Conservation (phyloP, 768 basidiomycete genomes). For the Brasilioporus rufonigricans region DNA sequence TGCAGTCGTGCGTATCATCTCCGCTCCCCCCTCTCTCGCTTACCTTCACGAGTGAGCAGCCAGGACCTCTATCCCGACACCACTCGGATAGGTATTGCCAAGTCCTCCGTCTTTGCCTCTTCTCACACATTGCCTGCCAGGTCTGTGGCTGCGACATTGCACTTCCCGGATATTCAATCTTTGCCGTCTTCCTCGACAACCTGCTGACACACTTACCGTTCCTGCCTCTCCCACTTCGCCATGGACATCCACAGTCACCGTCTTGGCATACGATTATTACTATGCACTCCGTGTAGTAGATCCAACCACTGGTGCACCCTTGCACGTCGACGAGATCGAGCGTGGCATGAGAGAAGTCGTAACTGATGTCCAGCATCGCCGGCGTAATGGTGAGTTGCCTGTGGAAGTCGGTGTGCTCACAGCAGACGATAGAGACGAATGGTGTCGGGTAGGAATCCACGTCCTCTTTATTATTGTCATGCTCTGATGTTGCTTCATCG, state of each 20-base stretch:
- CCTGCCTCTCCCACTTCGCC: constrained; percentile 41
- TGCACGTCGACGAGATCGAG: constrained; percentile 45
- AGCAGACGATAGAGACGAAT: constrained; percentile 77
- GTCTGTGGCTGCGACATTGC: constrained; percentile 62
- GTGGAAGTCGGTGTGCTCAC: constrained; percentile 69
- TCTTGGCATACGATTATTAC: constrained; percentile 76
- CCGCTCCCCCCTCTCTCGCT: constrained; percentile 1
- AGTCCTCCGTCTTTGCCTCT: not conserved
- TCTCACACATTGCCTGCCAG: constrained; percentile 27
- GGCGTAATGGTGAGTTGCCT: constrained; percentile 52
- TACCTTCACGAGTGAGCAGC: constrained; percentile 35
- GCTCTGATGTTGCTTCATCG: not conserved
- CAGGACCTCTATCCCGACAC: constrained; percentile 70
- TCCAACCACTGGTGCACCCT: constrained; percentile 26
- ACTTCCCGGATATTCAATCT: constrained; percentile 70
- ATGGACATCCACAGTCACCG: constrained; percentile 52
- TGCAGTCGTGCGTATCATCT: constrained; percentile 52
- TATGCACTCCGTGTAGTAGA: constrained; percentile 69
- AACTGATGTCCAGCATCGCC: constrained; percentile 55
- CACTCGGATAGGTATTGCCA: constrained; percentile 58
- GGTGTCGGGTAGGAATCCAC: constrained; percentile 61
- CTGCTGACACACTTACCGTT: constrained; percentile 58
- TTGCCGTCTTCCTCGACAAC: constrained; percentile 67
- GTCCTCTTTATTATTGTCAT: not conserved
- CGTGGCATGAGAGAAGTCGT: constrained; percentile 43